A percentile compares a stretch with the other conserved stretches of the same genome.
Conservation (phyloP, 202 grass and related monocot genomes). For the Dendrocalamus latiflorus region DNA sequence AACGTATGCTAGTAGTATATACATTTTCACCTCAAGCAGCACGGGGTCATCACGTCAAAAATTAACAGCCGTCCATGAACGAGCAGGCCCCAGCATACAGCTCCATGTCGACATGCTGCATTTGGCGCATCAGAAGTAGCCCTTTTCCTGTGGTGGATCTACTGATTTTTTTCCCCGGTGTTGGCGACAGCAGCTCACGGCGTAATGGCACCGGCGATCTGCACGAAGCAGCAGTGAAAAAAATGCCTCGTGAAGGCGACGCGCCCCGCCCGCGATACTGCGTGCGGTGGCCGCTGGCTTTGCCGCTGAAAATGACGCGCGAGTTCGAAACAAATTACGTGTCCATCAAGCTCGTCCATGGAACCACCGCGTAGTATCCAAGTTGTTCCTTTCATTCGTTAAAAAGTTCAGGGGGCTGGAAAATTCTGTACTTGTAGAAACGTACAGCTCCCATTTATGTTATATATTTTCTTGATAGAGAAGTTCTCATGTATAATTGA, state of each 20-base stretch:
- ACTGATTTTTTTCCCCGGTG: background rate
- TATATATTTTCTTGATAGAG: background rate
- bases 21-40: background rate
- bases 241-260: too few relatives aligned
- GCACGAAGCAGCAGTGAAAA: background rate
- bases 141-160: background rate
- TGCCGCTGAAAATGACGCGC: background rate
- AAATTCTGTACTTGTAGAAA: background rate
- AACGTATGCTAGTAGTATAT: too few relatives aligned
- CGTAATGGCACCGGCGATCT: background rate
- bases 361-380: background rate
- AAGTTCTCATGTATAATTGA: background rate
- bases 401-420: background rate
- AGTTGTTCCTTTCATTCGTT: background rate
- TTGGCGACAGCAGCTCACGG: background rate
- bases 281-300: conserved; percentile 21
- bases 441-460: too few relatives aligned
- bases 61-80: too few relatives aligned
- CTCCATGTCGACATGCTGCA: conserved; percentile 42
- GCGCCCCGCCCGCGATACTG: background rate
- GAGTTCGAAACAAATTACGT: background rate
- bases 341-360: conserved; percentile 11
- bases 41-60: background rate
- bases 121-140: background rate
- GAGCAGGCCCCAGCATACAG: background rate